phyloP scores from a whole-genome alignment of 2,329 filamentous ascomycete genomes.

The Scleromitrula shiraiana region DNA sequence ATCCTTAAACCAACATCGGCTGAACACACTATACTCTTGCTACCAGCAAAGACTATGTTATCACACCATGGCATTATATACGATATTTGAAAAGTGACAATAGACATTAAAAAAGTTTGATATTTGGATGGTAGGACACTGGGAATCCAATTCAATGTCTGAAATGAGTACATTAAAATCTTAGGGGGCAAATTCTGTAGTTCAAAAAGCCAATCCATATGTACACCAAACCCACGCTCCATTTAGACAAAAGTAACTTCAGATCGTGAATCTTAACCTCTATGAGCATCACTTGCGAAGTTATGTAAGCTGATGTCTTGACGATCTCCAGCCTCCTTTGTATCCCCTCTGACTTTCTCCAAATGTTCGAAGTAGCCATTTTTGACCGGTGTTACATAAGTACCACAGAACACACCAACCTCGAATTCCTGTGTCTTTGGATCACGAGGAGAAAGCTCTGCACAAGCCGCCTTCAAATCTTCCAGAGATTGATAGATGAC shows the following conservation, averaged over 20 bases:
- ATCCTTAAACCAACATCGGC: too few species aligned
- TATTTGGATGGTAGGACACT: too few species aligned
- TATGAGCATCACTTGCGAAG: constrained; percentile 20
- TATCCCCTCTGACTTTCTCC: constrained; percentile 62
- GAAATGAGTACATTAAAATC: too few species aligned
- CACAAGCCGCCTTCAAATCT: constrained; percentile 74
- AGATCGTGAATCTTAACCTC: constrained; percentile 18
- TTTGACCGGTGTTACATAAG: constrained; percentile 74
- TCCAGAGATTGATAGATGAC: constrained; percentile 71
- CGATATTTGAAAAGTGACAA: too few species aligned
- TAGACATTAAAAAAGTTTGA: too few species aligned
- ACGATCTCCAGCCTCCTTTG: constrained; percentile 42
- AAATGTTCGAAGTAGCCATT: constrained; percentile 77
- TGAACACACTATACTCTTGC: too few species aligned
- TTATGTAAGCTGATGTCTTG: constrained; percentile 29
- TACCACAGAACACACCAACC: constrained; percentile 84
- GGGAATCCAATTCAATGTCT: too few species aligned
- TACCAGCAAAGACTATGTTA: too few species aligned
- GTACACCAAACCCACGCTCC: background rate
- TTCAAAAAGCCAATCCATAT: background rate
- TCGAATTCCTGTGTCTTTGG: constrained; percentile 61
- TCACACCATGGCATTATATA: too few species aligned
- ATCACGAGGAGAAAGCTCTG: constrained; percentile 56
- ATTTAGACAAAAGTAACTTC: background rate
- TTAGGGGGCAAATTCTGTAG: too few species aligned